Evolutionary conservation across 495 filamentous ascomycete species (phyloP), one percentile per base, ranked within the genome.

Genomic region (Penicillium antarcticum): DNA sequence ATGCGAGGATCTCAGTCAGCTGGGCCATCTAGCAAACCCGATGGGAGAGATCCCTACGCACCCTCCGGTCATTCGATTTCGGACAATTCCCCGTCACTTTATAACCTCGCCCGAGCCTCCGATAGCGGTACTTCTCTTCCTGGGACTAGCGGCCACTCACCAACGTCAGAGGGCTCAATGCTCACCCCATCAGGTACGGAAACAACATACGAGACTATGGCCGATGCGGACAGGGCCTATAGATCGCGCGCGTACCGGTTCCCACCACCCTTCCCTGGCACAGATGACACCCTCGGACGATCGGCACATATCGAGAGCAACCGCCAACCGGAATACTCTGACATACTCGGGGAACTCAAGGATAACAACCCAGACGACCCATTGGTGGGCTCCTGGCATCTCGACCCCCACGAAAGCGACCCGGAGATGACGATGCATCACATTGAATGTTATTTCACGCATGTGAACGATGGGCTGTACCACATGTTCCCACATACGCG

Each of bases 331-430:
- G 60, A 70, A 40, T 71, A 73, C 48, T 48, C 60, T 9, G 68
- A 71, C 5, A 66, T 73, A 10, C 39, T 75, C 38, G 63, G 51
- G 29, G 68, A 72, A 36, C 48, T 72, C 33, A 65, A 65, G 14
- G 63, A 70, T 10, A 44, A 55, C 18, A 62, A 62, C 38, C 42
- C 60, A 2, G 61, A 69, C 11, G 78, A 82, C 45, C 76, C 77
- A 26, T 61, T 85, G 42, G 63, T 73, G 19, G 66, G 72, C 23
- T 77, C 80, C 47, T 87, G 82, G 86, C 77, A 82, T 51, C 68
- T 77, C 48, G 85, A 91, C 60, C 81, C 85, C 48, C 87, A 81
- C 60, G 76, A 76, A 24, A 64, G 61, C 19, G 73, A 82, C 43
- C 75, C 76, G 0, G 70, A 77, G 43, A 48, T 70, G 33, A 72